Conservation (phyloP, 2,329 filamentous ascomycete species). For the Hypocrella siamensis region DNA sequence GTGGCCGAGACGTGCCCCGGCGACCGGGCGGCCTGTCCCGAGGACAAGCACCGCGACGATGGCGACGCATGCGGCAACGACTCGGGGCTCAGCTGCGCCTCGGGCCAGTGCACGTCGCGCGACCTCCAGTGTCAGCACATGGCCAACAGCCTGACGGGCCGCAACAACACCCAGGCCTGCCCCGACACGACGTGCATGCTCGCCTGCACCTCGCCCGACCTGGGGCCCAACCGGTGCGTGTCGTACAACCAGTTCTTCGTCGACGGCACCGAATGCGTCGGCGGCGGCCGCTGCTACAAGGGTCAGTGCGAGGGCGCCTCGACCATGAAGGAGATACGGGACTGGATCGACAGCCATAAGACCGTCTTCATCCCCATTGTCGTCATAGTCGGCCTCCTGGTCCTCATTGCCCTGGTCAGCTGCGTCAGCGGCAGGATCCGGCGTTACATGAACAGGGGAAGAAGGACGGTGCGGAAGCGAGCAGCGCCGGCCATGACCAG, state of each 20-base stretch:
- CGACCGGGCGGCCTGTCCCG: conserved; percentile 54
- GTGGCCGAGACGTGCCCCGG: conserved; percentile 74
- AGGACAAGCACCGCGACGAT: conserved; percentile 53
- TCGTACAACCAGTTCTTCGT: conserved; percentile 80
- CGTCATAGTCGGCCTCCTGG: conserved; percentile 49
- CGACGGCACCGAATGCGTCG: conserved; percentile 74
- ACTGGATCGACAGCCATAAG: conserved; percentile 66
- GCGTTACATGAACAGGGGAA: conserved; percentile 9
- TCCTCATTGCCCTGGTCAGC: conserved; percentile 51
- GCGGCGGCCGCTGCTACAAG: conserved; percentile 64
- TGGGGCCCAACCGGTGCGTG: conserved; percentile 51
- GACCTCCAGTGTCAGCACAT: conserved; percentile 77
- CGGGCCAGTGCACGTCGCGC: conserved; percentile 86
- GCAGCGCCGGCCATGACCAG: not conserved
- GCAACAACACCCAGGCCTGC: conserved; percentile 71
- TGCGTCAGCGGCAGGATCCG: conserved; percentile 42
- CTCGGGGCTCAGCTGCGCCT: conserved; percentile 59
- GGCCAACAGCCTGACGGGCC: conserved; percentile 58
- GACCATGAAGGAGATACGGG: conserved; percentile 51
- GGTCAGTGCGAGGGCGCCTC: conserved; percentile 62
- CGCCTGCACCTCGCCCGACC: conserved; percentile 57
- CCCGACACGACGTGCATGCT: conserved; percentile 50
- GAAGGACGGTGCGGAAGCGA: conserved; percentile 10
- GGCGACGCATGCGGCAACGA: conserved; percentile 50
- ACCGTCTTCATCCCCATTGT: conserved; percentile 69